These are phyloP conservation scores for Backusella parvicylindrica DNA, from an alignment of 192 early-diverging fungal species.

Conservation along the genomic window DNA sequence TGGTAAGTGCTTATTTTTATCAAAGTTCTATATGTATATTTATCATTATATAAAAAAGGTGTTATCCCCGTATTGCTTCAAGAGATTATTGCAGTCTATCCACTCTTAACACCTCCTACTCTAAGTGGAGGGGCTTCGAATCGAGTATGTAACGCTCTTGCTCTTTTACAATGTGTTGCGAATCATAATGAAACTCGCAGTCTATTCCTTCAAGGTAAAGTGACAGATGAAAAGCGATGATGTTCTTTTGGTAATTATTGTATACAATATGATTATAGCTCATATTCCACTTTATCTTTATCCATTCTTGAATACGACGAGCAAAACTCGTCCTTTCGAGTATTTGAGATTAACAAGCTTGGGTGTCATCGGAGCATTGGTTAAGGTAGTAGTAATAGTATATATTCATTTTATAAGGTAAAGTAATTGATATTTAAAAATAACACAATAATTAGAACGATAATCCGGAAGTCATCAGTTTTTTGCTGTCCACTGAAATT, in stretches of 20 bases:
- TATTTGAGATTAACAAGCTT: slow-evolving; percentile 92
- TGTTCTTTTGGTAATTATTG: no score
- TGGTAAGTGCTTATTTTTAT: slow-evolving; percentile 45
- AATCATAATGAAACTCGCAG: slow-evolving; percentile 90
- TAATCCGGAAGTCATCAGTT: slow-evolving; percentile 92
- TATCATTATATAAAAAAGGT: slow-evolving; percentile 46
- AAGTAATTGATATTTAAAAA: no score
- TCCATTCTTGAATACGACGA: slow-evolving; percentile 94
- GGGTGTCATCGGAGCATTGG: slow-evolving; percentile 94
- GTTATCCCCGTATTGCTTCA: slow-evolving; percentile 95
- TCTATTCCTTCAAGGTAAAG: slow-evolving; percentile 74
- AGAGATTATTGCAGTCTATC: slow-evolving; percentile 94
- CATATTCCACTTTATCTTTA: slow-evolving; percentile 98
- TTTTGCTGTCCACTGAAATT: slow-evolving; percentile 96
- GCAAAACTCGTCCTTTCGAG: slow-evolving; percentile 93
- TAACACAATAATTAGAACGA: slow-evolving; percentile 58
- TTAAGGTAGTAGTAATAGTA: slow-evolving; percentile 64
- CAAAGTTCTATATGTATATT: neutral
- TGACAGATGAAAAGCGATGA: neutral
- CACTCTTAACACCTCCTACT: slow-evolving; percentile 82
- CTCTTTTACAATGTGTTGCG: slow-evolving; percentile 93
- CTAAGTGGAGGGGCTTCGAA: slow-evolving; percentile 88
- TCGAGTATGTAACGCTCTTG: slow-evolving; percentile 96
- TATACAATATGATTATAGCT: slow-evolving; percentile 41
- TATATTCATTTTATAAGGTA: neutral